Evolutionary conservation across 2,329 filamentous ascomycete species (phyloP).

Genomic region (Pseudopithomyces chartarum): DNA sequence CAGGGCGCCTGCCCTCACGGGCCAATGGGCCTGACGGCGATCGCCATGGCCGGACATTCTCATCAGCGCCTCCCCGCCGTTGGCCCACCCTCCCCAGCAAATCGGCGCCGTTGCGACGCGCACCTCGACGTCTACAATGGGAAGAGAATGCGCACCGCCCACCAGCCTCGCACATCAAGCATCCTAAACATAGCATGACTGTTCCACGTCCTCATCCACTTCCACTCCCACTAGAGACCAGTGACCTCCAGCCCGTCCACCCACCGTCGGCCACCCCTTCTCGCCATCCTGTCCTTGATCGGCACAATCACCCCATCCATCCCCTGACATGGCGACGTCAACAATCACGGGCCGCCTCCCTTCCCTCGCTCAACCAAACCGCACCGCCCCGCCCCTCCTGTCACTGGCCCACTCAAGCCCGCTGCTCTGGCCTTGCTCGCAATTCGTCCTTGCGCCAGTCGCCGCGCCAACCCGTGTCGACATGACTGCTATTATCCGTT

Average conservation of each 20-base stretch:
- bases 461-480: background rate
- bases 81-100: background rate
- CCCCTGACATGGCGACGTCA: constrained; percentile 2
- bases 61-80: background rate
- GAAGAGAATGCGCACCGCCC: background rate
- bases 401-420: background rate
- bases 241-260: too few species aligned
- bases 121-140: background rate
- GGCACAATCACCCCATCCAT: background rate
- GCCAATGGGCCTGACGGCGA: background rate
- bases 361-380: constrained; percentile 5
- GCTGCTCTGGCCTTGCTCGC: background rate
- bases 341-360: background rate
- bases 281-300: too few species aligned
- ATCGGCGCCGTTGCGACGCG: constrained; percentile 1
- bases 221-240: background rate
- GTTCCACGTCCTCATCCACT: background rate
- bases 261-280: background rate
- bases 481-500: constrained; percentile 2
- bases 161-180: background rate
- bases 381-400: background rate
- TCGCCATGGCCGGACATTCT: background rate
- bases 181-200: constrained; percentile 5
- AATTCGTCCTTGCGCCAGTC: constrained; percentile 6
- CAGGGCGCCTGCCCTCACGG: background rate